Evolutionary conservation across 495 filamentous ascomycete genomes (phyloP), one percentile per base, ranked within the genome.

Genomic region (Penicillium soppii): DNA sequence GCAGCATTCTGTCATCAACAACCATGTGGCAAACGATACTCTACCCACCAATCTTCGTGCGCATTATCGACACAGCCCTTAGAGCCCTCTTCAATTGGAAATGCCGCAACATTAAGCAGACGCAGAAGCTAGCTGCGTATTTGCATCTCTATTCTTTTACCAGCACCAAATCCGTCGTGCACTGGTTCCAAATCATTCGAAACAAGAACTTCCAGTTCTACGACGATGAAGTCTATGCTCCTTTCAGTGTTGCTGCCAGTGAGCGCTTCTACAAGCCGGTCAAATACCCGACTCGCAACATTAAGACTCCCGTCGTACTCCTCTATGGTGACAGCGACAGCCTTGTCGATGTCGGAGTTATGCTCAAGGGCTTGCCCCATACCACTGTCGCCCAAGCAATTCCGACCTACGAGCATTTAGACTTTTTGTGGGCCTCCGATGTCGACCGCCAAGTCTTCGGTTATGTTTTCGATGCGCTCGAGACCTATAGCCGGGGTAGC

Each of bases 101-200:
- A 23, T 87, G 85, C n/a, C 69, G 75, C 51, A 98, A 97, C 61
- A 96, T 98, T 58, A 84, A 82, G 23, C 75, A 82, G 13, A 84
- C 85, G 38, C 94, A 98, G 69, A 98, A 98, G 67, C 82, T 97
- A 5, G 94, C 94, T 21, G 91, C 91, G n/a, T 98, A 98, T 61
- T 84, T 92, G 21, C 95, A 98, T 67, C 74, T 98, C 1, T 98
- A 95, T 65, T 96, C 91, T 2, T 97, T 91, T 65, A 96, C 94
- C 1, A 92, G 88, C 62, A 95, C 91, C 50, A 98, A 98, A 63
- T 89, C 85, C 12, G 89, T 96, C 7, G 94, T 98, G 0, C 94
- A 98, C 59, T 98, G 94, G 94, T 98, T 98, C 69, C 94, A 98
- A 62, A 96, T 98, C 59, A 97, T 98, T 55, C 85, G 94, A 38